These are phyloP conservation scores for Pseudogymnoascus sp. DNA, from an alignment of 2,329 filamentous ascomycete genomes.

Conservation along the genomic window DNA sequence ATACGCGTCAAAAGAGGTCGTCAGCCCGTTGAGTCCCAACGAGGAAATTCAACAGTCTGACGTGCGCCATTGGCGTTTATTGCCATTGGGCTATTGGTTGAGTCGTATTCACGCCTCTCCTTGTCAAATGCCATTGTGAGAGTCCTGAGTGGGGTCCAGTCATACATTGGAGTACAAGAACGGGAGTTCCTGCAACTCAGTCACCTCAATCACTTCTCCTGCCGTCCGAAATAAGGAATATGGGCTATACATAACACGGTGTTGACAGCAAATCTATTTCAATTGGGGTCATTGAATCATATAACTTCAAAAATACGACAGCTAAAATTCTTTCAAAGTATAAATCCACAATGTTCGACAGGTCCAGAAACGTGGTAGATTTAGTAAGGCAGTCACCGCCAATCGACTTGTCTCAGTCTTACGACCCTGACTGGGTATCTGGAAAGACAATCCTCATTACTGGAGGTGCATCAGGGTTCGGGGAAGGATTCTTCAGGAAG, in stretches of 20 bases:
- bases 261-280: background rate
- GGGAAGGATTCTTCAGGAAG: conserved; percentile 42
- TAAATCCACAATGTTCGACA: background rate
- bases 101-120: too few species aligned
- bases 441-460: conserved; percentile 55
- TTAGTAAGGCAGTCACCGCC: conserved; percentile 26
- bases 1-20: background rate
- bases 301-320: background rate
- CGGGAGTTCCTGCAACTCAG: background rate
- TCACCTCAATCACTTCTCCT: background rate
- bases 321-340: background rate
- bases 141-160: background rate
- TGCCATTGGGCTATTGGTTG: background rate
- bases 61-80: background rate
- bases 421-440: conserved; percentile 36
- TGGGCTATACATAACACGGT: background rate
- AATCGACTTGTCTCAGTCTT: conserved; percentile 37
- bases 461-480: conserved; percentile 54
- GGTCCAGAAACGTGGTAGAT: background rate
- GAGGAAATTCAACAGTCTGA: background rate
- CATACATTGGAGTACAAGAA: background rate
- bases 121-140: background rate
- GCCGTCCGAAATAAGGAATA: background rate
- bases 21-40: background rate
- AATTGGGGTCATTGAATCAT: background rate